Evolutionary conservation across 2,329 filamentous ascomycete species (phyloP), one percentile per base, ranked within the genome.

Genomic region (Sporothrix mexicana): DNA sequence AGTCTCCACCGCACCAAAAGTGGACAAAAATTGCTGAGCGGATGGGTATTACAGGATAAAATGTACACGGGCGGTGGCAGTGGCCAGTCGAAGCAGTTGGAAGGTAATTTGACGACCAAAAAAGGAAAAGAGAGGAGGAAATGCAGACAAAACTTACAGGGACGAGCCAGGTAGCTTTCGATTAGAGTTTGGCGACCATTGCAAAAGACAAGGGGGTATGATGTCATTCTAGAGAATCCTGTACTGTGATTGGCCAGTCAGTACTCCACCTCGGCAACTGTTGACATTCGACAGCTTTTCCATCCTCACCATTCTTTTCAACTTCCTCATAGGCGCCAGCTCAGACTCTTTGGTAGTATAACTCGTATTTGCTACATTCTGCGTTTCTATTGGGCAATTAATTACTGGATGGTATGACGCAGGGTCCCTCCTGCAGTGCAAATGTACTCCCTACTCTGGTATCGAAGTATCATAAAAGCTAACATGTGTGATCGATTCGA

Each of bases 171-270:
- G 25, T 13, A 23, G 51, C 20, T 55, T n/a, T 12, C 51, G 51
- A 55, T 64, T 45, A 23, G n/a, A 64, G 59, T 64, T 64, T 17
- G 59, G n/a, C 36, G 59, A 64, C 45, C 36, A 17, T 3, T 36
- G 13, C 15, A 10, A 57, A 36, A 59, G 3, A 6, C 1, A 23
- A 15, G 36, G n/a, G 20, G n/a, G 20, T 64, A 45, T 64, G 36
- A 64, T 45, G 59, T 64, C 59, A 64, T 64, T 45, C 23, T 15
- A 2, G 36, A 23, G 15, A 4, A 10, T 17, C 3, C 36, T 15
- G 59, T 7, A 20, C 2, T 4, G 12, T 45, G n/a, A 64, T 64
- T 64, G 59, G 59, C n/a, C 13, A 12, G 8, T 23, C 1, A 20
- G 2, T 8, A 36, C 3, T n/a, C 36, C 59, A 23, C 41, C 23